Base-by-base conservation (phyloP, 1,139 yeast species). In the Geotrichum aggregatum region DNA sequence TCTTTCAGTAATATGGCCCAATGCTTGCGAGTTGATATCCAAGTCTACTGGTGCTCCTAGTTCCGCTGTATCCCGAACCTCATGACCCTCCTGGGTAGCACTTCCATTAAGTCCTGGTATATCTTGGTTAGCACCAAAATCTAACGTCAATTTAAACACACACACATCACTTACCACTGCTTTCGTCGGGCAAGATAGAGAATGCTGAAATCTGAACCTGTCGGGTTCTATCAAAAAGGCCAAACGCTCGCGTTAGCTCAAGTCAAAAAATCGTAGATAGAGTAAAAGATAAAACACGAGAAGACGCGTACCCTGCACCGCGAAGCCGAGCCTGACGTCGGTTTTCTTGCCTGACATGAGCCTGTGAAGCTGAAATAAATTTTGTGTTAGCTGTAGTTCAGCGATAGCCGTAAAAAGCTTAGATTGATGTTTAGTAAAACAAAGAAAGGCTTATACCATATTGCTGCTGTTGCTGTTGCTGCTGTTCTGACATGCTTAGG, bases 251-350 rank as follows among this genome's bases (percentile, higher is more conserved):
- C 28, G 26, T 22, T 14, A 33, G 34, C 31, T 34, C 4, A n/a
- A 24, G 5, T 8, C 28, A 24, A 24, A 3, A 19, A 22, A 28
- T n/a, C n/a, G 19, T 10, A 13, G 2, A 31, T 19, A 13, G 16
- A 43, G 34, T 2, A 22, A 39, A 24, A 41, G 14, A 7, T 24
- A 6, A 19, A 6, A n/a, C 16, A 10, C 36, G n/a, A 34, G n/a
- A 21, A 7, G 30, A 21, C 22, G 49, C 61, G 19, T 55, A 59
- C 58, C 64, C 65, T 3, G 65, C 64, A 31, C 65, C 65, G 10
- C 65, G 57, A 14, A 59, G 47, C 22, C 65, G 54, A 18, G 62
- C 58, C 48, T 60, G 62, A 6, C 58, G 58, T 18, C 61, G 48
- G 19, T 44, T 39, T 34, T 19, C 28, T 22, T 46, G 49, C 16